Base-by-base conservation (phyloP, 176 grass and related monocot genomes). In the Poa pratensis region DNA sequence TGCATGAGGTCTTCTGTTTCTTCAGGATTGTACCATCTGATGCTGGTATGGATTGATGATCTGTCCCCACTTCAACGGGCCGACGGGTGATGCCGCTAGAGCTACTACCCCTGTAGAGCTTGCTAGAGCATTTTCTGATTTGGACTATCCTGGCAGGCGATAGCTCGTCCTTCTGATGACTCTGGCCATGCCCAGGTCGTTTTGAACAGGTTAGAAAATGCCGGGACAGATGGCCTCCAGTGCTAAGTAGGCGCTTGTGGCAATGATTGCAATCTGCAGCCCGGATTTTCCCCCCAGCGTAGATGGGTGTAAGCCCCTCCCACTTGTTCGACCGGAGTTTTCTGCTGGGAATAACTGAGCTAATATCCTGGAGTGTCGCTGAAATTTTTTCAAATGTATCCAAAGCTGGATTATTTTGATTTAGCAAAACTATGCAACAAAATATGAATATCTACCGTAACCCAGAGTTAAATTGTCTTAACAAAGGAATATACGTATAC, bases 171-270 rank as follows among this genome's bases (percentile, higher is more conserved):
- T 83, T 87, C 46, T 90, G 55, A 79, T 72, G 53, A 77, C 3
- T 76, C 13, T 28, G 53, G 28, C 18, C 54, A 49, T 27, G 49
- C 65, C 50, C 80, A 50, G 5, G 50, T 87, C 74, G 65, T 80
- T 75, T 76, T 58, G 71, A 40, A 79, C 84, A 90, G 40, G 84
- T 74, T 73, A 75, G 80, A 51, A 83, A 59, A 84, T 90, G 89
- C 43, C 89, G 84, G 49, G 17, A 68, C 49, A 90, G 58, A 90
- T 90, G 84, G 68, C 84, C 83, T 90, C 89, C 86, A 69, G 75
- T 75, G 16, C 60, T 76, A 69, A 59, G 84, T 12, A 87, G 75
- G 49, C 84, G 89, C 28, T 80, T 90, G 20, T 80, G 75, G 59
- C 89, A 90, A 48, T 90, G 75, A 10, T 83, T 46, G 17, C 89